phyloP scores from a whole-genome alignment of 768 basidiomycete species.

The Mycena albidolilacea region DNA sequence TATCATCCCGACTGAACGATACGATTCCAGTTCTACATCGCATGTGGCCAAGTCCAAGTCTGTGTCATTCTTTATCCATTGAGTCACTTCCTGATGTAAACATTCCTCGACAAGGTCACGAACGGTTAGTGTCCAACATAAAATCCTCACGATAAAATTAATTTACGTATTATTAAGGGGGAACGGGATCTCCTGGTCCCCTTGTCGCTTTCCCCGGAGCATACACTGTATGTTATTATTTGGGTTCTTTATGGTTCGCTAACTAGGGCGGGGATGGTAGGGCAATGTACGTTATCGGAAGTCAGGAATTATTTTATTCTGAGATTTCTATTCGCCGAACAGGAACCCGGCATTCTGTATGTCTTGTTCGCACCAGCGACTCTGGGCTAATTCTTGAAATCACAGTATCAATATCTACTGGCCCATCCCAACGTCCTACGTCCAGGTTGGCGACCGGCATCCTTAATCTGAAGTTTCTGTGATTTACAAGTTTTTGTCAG shows the following conservation, averaged over 20 bases:
- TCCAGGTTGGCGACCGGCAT: not conserved
- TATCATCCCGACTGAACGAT: not conserved
- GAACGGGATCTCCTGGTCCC: conserved; percentile 50
- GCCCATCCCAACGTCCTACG: conserved; percentile 39
- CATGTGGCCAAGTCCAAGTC: conserved; percentile 51
- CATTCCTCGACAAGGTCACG: conserved; percentile 18
- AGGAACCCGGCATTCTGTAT: conserved; percentile 38
- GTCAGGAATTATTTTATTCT: not conserved
- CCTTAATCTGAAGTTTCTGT: not conserved
- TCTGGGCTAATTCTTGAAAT: not conserved
- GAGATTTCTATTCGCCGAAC: not conserved
- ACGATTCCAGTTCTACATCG: conserved; percentile 45
- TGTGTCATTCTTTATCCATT: conserved; percentile 5
- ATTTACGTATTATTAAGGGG: conserved; percentile 29
- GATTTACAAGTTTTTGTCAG: not conserved
- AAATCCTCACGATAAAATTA: not conserved
- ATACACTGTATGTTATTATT: conserved; percentile 45
- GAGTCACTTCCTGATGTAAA: not conserved
- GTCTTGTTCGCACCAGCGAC: not conserved
- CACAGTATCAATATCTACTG: conserved; percentile 37
- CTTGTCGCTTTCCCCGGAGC: conserved; percentile 54
- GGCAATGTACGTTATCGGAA: conserved; percentile 9
- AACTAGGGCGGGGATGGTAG: not conserved
- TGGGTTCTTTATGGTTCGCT: not conserved
- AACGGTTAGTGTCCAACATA: conserved; percentile 16